These are phyloP conservation scores for Centrapalus pauciflorus DNA, from an alignment of 129 eudicot species.

Conservation along the genomic window DNA sequence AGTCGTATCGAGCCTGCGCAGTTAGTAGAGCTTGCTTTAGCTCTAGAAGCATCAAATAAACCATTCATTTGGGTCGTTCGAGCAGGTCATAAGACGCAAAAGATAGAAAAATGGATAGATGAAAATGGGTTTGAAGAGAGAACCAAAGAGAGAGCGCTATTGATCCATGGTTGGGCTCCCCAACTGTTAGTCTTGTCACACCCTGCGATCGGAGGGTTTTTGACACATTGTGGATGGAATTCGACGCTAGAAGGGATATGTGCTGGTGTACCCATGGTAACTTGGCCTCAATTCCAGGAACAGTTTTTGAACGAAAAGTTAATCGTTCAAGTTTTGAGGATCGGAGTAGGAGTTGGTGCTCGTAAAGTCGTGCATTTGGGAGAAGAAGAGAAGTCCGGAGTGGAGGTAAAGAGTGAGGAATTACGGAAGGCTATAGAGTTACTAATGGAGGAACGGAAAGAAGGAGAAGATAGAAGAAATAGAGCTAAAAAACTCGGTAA, in stretches of 20 bases:
- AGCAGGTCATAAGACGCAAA: slow-evolving; percentile 11
- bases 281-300: slow-evolving; percentile 61
- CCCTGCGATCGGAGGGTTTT: slow-evolving; percentile 51
- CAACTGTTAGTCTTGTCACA: slow-evolving; percentile 55
- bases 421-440: slow-evolving; percentile 30
- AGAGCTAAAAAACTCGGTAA: slow-evolving; percentile 29
- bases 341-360: slow-evolving; percentile 47
- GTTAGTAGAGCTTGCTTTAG: slow-evolving; percentile 43
- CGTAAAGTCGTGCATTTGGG: slow-evolving; percentile 23
- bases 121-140: slow-evolving; percentile 47
- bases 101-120: slow-evolving; percentile 36
- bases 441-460: slow-evolving; percentile 31
- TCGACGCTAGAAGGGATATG: slow-evolving; percentile 53
- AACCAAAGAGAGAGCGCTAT: slow-evolving; percentile 37
- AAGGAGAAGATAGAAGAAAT: slow-evolving; percentile 33
- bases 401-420: slow-evolving; percentile 27
- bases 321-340: slow-evolving; percentile 36
- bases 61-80: slow-evolving; percentile 45
- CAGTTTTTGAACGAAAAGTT: slow-evolving; percentile 53
- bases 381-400: slow-evolving; percentile 34
- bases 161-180: slow-evolving; percentile 69
- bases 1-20: slow-evolving; percentile 25
- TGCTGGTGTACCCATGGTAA: slow-evolving; percentile 54
- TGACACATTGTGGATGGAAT: slow-evolving; percentile 75
- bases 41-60: slow-evolving; percentile 25